phyloP scores from a whole-genome alignment of 1,139 yeast species.

The Candida sp. region DNA sequence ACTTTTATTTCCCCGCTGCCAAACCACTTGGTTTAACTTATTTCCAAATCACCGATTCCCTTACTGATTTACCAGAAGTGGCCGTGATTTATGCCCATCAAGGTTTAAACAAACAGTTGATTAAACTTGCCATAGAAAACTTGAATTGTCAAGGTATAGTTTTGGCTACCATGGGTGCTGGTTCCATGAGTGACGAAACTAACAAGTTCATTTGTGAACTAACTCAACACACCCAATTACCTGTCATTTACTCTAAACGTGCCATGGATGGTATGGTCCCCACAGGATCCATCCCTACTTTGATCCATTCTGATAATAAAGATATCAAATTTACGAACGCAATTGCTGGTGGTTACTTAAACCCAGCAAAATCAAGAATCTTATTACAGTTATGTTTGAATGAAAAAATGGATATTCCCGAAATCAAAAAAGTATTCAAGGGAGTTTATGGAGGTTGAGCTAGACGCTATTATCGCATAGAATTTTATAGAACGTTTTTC shows the following conservation, averaged over 20 bases:
- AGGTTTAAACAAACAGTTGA: constrained; percentile 48
- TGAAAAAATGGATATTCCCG: constrained; percentile 33
- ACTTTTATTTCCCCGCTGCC: constrained; percentile 60
- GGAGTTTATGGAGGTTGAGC: constrained; percentile 32
- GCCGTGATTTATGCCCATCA: constrained; percentile 59
- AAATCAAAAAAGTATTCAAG: constrained; percentile 45
- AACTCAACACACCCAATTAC: constrained; percentile 33
- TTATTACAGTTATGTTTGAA: constrained; percentile 57
- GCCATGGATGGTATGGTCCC: constrained; percentile 49
- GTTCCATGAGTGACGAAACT: constrained; percentile 53
- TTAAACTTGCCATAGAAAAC: constrained; percentile 41
- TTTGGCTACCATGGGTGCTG: constrained; percentile 72
- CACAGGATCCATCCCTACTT: constrained; percentile 39
- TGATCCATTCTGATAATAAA: constrained; percentile 22
- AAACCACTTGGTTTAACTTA: constrained; percentile 52
- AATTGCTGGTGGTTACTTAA: constrained; percentile 63
- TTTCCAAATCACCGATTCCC: constrained; percentile 20
- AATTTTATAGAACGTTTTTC: too few relatives aligned
- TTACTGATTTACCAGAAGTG: constrained; percentile 39
- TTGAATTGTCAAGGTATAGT: constrained; percentile 52
- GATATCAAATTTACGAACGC: constrained; percentile 18
- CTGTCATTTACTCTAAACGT: constrained; percentile 62
- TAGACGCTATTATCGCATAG: too few relatives aligned
- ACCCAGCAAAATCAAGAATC: constrained; percentile 65
- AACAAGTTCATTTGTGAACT: constrained; percentile 37